Evolutionary conservation across 2,329 filamentous ascomycete genomes (phyloP).

Genomic region (Xylaria sp.): DNA sequence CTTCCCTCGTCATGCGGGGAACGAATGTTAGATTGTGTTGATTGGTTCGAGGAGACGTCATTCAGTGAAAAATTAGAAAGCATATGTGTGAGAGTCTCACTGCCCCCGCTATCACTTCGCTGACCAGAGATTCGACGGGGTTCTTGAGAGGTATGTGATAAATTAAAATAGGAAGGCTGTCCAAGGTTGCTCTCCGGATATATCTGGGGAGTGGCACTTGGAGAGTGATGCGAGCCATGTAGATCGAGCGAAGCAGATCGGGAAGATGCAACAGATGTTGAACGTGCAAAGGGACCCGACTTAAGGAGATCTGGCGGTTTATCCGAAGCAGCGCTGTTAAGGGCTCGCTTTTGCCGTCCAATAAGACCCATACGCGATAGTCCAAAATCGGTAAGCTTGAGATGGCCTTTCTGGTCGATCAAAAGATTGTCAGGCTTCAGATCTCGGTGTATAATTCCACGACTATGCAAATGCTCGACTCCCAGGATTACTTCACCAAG

Average conservation of each 20-base stretch:
- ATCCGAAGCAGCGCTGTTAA: conserved; percentile 77
- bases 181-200: conserved; percentile 77
- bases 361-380: conserved; percentile 96
- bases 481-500: conserved; percentile 95
- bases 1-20: conserved; percentile 76
- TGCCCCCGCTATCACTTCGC: conserved; percentile 90
- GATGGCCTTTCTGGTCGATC: conserved; percentile 94
- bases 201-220: conserved; percentile 83
- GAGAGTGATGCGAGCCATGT: conserved; percentile 74
- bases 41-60: conserved; percentile 53
- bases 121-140: conserved; percentile 76
- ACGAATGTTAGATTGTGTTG: conserved; percentile 52
- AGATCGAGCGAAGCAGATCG: conserved; percentile 93
- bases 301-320: conserved; percentile 92
- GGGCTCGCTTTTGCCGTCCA: conserved; percentile 90
- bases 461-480: conserved; percentile 91
- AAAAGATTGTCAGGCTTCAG: conserved; percentile 96
- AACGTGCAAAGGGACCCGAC: conserved; percentile 86
- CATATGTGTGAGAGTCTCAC: conserved; percentile 82
- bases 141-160: conserved; percentile 64
- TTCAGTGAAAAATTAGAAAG: conserved; percentile 79
- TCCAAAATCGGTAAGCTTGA: conserved; percentile 97
- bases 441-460: conserved; percentile 95
- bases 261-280: conserved; percentile 85
- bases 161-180: conserved; percentile 92